Conservation (phyloP, 441 rosid genomes). For the Rhodomyrtus psidioides region DNA sequence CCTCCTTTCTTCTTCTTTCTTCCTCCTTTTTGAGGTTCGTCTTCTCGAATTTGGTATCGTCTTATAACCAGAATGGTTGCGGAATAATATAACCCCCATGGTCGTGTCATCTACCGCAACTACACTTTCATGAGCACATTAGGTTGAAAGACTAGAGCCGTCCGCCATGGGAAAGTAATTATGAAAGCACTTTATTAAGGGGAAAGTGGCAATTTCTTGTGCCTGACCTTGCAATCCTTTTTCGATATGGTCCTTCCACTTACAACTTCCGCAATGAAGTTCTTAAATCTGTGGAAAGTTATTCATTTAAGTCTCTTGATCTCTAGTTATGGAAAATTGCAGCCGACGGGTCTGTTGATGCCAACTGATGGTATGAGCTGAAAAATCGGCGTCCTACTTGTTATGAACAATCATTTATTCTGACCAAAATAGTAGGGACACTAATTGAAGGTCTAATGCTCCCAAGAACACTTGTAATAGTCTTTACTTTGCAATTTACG, state of each 20-base stretch:
- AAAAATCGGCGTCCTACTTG: neutral
- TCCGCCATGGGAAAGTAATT: neutral
- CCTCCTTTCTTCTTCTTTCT: neutral
- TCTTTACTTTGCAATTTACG: no score
- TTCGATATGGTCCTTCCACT: neutral
- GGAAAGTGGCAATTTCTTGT: neutral
- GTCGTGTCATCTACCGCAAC: neutral
- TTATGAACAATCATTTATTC: neutral
- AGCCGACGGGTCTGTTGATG: neutral
- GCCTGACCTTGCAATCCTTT: neutral
- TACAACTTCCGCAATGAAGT: neutral
- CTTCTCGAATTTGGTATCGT: neutral
- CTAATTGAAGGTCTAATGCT: neutral
- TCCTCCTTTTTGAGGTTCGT: neutral
- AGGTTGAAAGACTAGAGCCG: neutral
- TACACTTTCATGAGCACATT: neutral
- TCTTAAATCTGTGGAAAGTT: neutral
- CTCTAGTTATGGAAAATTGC: neutral
- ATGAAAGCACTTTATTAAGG: neutral
- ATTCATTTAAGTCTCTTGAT: neutral
- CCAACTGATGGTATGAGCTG: neutral
- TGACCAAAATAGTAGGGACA: neutral
- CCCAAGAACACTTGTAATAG: no score
- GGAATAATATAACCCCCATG: neutral
- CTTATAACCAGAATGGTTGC: neutral